These are phyloP conservation scores for Tylopilus subfusipes DNA, from an alignment of 768 basidiomycete species.

Conservation along the genomic window DNA sequence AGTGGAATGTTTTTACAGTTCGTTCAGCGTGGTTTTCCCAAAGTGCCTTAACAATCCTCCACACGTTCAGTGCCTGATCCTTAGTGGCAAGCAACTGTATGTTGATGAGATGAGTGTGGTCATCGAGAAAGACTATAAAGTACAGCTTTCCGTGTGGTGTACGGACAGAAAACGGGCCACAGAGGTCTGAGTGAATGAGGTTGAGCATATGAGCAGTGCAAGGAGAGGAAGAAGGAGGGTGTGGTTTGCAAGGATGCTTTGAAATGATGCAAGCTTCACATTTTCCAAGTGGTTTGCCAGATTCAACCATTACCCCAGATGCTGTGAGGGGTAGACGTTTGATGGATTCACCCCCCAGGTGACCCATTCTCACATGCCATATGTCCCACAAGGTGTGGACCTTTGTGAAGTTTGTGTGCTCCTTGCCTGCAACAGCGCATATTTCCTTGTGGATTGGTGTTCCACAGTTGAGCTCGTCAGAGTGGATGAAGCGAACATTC, in stretches of 20 bases:
- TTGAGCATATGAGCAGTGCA: conserved; percentile 9
- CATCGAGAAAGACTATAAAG: conserved; percentile 17
- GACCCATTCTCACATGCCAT: not conserved
- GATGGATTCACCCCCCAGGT: not conserved
- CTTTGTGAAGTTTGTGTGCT: no score
- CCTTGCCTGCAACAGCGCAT: no score
- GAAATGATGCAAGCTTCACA: not conserved
- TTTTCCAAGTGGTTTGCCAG: rapidly evolving
- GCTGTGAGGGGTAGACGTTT: rapidly evolving
- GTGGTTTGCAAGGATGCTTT: not conserved
- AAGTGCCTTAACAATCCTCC: not conserved
- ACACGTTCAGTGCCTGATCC: not conserved
- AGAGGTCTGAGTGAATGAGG: conserved; percentile 27
- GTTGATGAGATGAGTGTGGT: conserved; percentile 1
- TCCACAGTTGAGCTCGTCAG: no score
- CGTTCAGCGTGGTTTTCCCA: not conserved
- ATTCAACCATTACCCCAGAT: not conserved
- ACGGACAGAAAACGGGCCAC: conserved; percentile 20
- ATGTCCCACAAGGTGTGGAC: not conserved
- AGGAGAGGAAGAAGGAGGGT: not conserved
- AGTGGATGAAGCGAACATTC: rapidly evolving
- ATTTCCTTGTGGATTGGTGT: no score
- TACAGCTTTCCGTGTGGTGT: conserved; percentile 15
- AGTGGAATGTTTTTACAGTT: no score
- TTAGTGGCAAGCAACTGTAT: not conserved